Evolutionary conservation across 116 monocot genomes (phyloP), one percentile per base, ranked within the genome.

Genomic region (Dioscorea cayenensis): DNA sequence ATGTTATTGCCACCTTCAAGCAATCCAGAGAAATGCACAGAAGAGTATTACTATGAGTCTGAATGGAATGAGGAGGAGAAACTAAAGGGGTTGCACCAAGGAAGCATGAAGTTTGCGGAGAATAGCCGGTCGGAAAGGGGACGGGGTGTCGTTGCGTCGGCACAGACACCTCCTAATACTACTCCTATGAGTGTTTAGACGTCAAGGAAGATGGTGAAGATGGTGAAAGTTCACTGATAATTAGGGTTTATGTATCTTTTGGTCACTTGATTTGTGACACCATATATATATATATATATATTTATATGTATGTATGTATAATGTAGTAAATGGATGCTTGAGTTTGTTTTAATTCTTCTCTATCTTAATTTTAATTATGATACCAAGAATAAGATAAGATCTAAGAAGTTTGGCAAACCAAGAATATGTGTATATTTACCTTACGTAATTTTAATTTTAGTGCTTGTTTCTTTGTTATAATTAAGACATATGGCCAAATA

Each of bases 1-100:
- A 93, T 93, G 93, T 64, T 89, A 51, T 20, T 74, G 27, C 75
- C 77, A 17, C 77, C 92, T 3, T 75, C 78, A 11, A 29, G 55
- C 55, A n/a, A 55, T 55, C 19, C 55, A 55, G 55, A 18, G 14
- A 55, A 55, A 16, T 55, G 19, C 55, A 55, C 14, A 5, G 55
- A 55, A 16, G 55, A 55, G 55, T n/a, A 12, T n/a, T 55, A 55
- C 55, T 55, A 55, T 55, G 14, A 16, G 1, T 55, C 55, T 55
- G 55, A 55, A n/a, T 55, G 55, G 55, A n/a, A 2, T 16, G 55
- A 55, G 55, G 55, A 55, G 55, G 55, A 55, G 55, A 55, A 55
- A 5, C 55, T n/a, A 14, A 55, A 55, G 55, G 55, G 55, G 55
- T 55, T 55, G 55, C 55, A 55, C 55, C 55, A n/a, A 16, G 55